Percentiles rank a stretch among this genome's conserved stretches.
Evolutionary conservation across 345 rosid genomes (phyloP).

Genomic region (Citrus sp.): DNA sequence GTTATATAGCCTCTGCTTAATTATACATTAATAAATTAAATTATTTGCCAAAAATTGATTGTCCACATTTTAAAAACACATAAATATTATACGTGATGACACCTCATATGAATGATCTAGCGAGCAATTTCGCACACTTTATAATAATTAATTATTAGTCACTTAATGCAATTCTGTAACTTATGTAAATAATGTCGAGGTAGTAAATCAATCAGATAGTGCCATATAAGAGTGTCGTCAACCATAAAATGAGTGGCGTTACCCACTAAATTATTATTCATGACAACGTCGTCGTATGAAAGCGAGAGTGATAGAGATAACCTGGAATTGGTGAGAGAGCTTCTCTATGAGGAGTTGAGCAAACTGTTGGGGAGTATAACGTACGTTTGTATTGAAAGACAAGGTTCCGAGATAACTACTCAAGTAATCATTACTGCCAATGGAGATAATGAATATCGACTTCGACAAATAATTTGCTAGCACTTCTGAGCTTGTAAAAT

Average conservation of each 20-base stretch:
- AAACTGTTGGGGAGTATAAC: constrained; percentile 20
- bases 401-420: constrained; percentile 9
- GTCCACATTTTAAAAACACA: not conserved
- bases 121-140: too few species aligned
- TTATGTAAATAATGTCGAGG: too few species aligned
- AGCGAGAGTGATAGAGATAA: not conserved
- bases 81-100: not conserved
- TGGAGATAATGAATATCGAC: constrained; percentile 29
- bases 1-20: constrained; percentile 26
- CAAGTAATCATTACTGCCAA: constrained; percentile 47
- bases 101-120: too few species aligned
- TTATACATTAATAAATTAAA: too few species aligned
- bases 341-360: constrained; percentile 23
- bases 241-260: not conserved
- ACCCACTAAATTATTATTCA: not conserved
- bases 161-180: too few species aligned
- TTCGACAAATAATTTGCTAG: constrained; percentile 24
- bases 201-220: too few species aligned
- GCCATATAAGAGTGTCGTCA: too few species aligned
- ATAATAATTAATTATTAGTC: too few species aligned
- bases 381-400: not conserved
- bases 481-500: constrained; percentile 14
- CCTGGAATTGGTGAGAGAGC: constrained; percentile 30
- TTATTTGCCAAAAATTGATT: not conserved
- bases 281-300: not conserved